These are phyloP conservation scores for Colletotrichum chrysophilum DNA, from an alignment of 2,329 filamentous ascomycete species.

Conservation along the genomic window DNA sequence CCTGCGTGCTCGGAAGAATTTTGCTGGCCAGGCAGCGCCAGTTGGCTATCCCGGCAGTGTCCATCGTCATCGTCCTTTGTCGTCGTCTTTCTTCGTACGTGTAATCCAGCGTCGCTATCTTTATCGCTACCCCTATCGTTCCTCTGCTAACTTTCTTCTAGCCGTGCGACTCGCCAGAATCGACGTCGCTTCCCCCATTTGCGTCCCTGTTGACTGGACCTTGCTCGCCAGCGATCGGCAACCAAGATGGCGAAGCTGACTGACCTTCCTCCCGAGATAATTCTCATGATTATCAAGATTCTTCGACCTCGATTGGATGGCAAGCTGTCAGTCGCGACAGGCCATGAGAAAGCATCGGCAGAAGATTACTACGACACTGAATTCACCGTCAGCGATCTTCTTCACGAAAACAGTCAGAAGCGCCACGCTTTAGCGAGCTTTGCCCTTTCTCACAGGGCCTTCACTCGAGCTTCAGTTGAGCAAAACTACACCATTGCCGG, in stretches of 20 bases:
- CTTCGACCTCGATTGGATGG: not conserved
- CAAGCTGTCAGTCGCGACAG: accelerated
- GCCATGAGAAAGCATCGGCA: not conserved
- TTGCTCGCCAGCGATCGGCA: not conserved
- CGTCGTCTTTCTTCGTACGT: not conserved
- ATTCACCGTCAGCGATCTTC: not conserved
- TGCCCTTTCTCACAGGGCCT: not conserved
- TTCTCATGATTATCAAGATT: not conserved
- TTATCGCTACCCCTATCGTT: no score
- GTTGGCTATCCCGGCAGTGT: accelerated
- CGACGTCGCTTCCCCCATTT: not conserved
- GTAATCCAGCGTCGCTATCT: no score
- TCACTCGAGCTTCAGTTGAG: not conserved
- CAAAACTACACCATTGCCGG: accelerated
- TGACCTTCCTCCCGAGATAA: not conserved
- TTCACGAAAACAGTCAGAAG: not conserved
- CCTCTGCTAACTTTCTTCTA: not conserved
- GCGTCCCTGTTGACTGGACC: not conserved
- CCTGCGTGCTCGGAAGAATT: not conserved
- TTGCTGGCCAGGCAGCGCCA: not conserved
- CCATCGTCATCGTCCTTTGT: not conserved
- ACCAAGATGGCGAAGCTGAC: not conserved
- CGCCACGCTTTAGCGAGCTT: not conserved
- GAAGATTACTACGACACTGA: accelerated
- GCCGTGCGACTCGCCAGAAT: not conserved